Percentiles rank a stretch among this genome's conserved stretches.
Conservation (phyloP, 2,329 filamentous ascomycete species). For the Aspergillus unguis region DNA sequence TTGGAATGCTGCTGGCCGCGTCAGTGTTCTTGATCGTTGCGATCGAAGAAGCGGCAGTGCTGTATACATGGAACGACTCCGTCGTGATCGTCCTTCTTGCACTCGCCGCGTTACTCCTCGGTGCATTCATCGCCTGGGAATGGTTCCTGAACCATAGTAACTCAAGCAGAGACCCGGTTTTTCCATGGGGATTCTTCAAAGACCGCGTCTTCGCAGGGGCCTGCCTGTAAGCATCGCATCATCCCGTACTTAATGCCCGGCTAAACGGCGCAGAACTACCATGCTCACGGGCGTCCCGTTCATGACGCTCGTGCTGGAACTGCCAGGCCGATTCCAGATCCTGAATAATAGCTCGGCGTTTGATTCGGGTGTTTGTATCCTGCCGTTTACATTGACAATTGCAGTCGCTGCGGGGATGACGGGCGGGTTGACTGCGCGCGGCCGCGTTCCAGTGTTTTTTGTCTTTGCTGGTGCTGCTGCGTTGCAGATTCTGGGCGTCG, state of each 20-base stretch:
- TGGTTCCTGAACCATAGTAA: not conserved
- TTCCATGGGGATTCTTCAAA: conserved; percentile 1
- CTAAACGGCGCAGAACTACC: not conserved
- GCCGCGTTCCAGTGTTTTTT: not conserved
- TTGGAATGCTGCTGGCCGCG: not conserved
- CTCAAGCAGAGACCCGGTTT: not conserved
- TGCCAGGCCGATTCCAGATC: not conserved
- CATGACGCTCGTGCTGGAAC: not conserved
- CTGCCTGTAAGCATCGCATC: not conserved
- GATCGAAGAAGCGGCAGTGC: not conserved
- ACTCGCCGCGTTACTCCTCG: not conserved
- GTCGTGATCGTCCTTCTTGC: not conserved
- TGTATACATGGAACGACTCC: not conserved
- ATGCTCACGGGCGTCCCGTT: not conserved
- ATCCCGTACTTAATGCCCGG: too few species aligned
- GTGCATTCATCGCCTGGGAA: not conserved
- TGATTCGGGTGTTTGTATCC: not conserved
- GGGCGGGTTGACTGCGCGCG: not conserved
- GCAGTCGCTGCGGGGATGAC: not conserved
- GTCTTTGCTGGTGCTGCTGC: not conserved
- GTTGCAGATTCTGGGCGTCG: not conserved
- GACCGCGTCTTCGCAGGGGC: not conserved
- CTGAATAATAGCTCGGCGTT: not conserved
- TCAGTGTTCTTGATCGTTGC: not conserved
- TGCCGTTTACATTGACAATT: not conserved